Conservation (phyloP, 768 basidiomycete genomes). For the Candolleomyces efflorescens region DNA sequence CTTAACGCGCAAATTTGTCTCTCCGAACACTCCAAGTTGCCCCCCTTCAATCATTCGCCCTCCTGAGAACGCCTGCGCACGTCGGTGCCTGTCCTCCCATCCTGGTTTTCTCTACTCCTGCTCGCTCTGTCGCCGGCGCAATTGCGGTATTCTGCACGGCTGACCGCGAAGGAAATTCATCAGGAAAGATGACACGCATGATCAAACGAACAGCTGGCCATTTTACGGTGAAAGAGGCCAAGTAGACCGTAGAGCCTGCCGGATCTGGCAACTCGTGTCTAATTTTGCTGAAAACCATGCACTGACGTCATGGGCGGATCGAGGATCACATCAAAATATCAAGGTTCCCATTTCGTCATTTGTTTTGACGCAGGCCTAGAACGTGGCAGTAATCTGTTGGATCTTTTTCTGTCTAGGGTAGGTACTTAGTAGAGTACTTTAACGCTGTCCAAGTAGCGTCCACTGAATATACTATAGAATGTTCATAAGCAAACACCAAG, state of each 20-base stretch:
- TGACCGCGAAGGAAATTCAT: conserved; percentile 9
- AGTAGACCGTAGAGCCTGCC: not conserved
- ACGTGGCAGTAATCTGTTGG: not conserved
- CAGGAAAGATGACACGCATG: not conserved
- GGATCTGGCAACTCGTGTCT: not conserved
- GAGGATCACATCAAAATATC: not conserved
- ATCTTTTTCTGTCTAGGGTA: not conserved
- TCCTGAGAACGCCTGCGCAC: not conserved
- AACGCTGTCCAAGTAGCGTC: not conserved
- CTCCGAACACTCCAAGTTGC: not conserved
- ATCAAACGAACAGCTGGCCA: not conserved
- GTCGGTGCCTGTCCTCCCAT: no score
- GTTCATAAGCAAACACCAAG: not conserved
- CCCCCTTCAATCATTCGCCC: not conserved
- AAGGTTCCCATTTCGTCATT: conserved; percentile 3
- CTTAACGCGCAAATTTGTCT: not conserved
- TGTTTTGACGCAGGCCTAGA: conserved; percentile 1
- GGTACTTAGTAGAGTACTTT: not conserved
- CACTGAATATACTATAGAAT: not conserved
- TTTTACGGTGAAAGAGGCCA: not conserved
- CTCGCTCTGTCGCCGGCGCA: no score
- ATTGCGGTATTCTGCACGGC: not conserved
- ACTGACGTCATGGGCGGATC: conserved; percentile 6
- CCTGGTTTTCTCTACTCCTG: no score
- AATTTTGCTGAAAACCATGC: not conserved